Percentiles rank a stretch among this genome's conserved stretches.
These are phyloP conservation scores for Cryoendolithus antarcticus DNA, from an alignment of 2,329 filamentous ascomycete species.

Conservation along the genomic window DNA sequence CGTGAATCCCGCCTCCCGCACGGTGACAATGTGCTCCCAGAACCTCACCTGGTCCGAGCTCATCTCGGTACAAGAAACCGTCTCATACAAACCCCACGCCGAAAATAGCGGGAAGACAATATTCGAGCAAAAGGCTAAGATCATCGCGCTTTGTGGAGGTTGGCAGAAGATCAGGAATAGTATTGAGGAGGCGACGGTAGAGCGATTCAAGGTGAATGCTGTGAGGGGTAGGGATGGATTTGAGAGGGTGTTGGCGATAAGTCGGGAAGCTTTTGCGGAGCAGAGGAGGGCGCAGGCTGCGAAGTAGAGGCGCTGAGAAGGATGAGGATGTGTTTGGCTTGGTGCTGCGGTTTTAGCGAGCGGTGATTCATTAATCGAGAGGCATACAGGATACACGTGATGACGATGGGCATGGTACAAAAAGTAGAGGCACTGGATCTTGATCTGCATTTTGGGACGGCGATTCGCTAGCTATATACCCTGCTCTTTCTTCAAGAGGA, in stretches of 20 bases:
- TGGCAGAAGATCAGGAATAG: conserved; percentile 96
- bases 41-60: conserved; percentile 91
- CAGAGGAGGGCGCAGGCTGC: conserved; percentile 60
- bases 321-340: too few relatives aligned
- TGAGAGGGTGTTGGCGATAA: conserved; percentile 88
- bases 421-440: too few relatives aligned
- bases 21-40: conserved; percentile 90
- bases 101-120: conserved; percentile 47
- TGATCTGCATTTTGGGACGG: too few relatives aligned
- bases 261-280: conserved; percentile 78
- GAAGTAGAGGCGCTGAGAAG: too few relatives aligned
- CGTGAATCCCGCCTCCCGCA: conserved; percentile 70
- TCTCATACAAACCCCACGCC: conserved; percentile 64
- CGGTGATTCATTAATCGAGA: too few relatives aligned
- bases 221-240: conserved; percentile 85
- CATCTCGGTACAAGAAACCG: conserved; percentile 83
- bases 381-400: too few relatives aligned
- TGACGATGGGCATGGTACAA: too few relatives aligned
- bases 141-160: conserved; percentile 86
- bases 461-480: too few relatives aligned
- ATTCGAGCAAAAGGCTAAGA: conserved; percentile 81
- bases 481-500: too few relatives aligned
- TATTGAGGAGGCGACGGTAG: conserved; percentile 85
- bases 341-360: too few relatives aligned
- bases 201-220: conserved; percentile 84